A percentile compares a stretch with the other conserved stretches of the same genome.
phyloP scores from a whole-genome alignment of 805 yeast genomes.

The Hanseniaspora vineae region DNA sequence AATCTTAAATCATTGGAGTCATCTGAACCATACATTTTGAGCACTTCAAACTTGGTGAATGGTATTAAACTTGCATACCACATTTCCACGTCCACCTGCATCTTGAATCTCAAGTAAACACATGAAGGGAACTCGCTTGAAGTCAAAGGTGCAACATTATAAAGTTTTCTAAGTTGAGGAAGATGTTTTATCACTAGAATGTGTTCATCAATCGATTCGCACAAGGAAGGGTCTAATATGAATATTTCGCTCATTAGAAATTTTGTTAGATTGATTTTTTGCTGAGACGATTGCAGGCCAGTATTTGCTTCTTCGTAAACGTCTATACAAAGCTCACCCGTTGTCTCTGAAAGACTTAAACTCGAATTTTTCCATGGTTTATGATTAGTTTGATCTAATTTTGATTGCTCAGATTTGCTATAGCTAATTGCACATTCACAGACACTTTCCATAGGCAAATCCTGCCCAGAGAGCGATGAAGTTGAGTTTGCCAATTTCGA shows the following conservation, averaged over 20 bases:
- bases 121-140: background rate
- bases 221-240: constrained; percentile 48
- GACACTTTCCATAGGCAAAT: no score
- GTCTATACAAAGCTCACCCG: background rate
- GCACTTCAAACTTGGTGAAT: constrained; percentile 41
- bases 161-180: constrained; percentile 34
- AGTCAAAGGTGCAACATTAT: constrained; percentile 2
- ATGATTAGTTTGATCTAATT: no score
- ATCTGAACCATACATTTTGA: constrained; percentile 17
- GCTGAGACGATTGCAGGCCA: no score
- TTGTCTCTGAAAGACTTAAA: background rate
- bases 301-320: no score
- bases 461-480: no score
- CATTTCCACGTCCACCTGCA: constrained; percentile 59
- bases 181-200: constrained; percentile 46
- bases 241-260: constrained; percentile 50
- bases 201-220: constrained; percentile 38
- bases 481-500: background rate
- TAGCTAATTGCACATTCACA: no score
- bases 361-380: background rate
- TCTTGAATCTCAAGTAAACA: constrained; percentile 39
- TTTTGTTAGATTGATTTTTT: constrained; percentile 35
- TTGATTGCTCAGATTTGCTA: no score
- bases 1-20: constrained; percentile 33
- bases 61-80: constrained; percentile 62